These are phyloP conservation scores for Exophiala aquamarina DNA, from an alignment of 2,329 filamentous ascomycete species.

Conservation along the genomic window DNA sequence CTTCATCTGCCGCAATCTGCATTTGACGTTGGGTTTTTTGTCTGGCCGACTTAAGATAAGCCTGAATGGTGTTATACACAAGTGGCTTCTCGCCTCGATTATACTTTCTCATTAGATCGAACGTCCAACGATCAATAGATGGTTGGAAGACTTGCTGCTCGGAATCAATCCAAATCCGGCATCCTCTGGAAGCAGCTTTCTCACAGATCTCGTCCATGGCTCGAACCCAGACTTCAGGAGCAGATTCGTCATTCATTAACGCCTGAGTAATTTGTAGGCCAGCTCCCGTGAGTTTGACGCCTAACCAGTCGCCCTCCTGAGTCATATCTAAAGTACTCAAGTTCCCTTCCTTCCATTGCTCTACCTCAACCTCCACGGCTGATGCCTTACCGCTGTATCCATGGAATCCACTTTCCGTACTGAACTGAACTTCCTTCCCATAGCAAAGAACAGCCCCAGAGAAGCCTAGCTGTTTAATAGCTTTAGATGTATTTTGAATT, in stretches of 20 bases:
- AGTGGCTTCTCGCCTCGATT: constrained; percentile 43
- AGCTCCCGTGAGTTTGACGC: constrained; percentile 54
- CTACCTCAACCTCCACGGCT: constrained; percentile 32
- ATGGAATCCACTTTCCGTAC: constrained; percentile 32
- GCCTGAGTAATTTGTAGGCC: constrained; percentile 44
- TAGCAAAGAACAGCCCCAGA: constrained; percentile 56
- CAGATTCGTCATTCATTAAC: constrained; percentile 39
- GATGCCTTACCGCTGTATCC: constrained; percentile 34
- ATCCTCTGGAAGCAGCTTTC: constrained; percentile 41
- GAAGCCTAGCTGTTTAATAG: constrained; percentile 51
- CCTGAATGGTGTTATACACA: constrained; percentile 55
- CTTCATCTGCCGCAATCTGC: constrained; percentile 44
- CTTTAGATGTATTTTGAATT: constrained; percentile 45
- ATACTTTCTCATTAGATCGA: constrained; percentile 54
- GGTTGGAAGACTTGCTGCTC: constrained; percentile 55
- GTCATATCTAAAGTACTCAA: constrained; percentile 55
- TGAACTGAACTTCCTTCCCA: constrained; percentile 50
- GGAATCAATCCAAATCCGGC: constrained; percentile 53
- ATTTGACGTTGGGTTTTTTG: constrained; percentile 48
- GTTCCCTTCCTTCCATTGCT: constrained; percentile 55
- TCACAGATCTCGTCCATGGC: constrained; percentile 48
- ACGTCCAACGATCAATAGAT: constrained; percentile 54
- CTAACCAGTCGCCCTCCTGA: constrained; percentile 51
- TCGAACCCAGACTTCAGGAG: constrained; percentile 41
- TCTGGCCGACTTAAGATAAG: constrained; percentile 51